Evolutionary conservation across 352 stramenopile species (phyloP), one percentile per base, ranked within the genome.

Genomic region (Phytophthora cryptogea): DNA sequence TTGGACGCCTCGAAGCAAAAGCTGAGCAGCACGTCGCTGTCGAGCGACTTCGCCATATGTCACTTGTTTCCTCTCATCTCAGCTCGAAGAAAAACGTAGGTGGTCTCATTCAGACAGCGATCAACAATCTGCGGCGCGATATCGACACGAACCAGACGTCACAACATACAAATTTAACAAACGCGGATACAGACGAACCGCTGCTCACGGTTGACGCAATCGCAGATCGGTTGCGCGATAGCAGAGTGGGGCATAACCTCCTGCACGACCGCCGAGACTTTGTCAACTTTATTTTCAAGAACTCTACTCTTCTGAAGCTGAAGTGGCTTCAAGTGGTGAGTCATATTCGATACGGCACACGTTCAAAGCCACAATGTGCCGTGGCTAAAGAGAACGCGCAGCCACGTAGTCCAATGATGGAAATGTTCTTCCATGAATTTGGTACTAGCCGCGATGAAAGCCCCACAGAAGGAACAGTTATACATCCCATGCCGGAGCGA

Each of bases 211-310:
- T 88, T 6, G 67, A 73, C 35, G 66, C 63, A 16, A 55, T 90
- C 3, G 73, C 62, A 6, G 63, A 86, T 8, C 63, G 73, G 0
- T 51, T 89, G 13, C 59, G 69, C 6, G 64, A 86, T 30, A 70
- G 59, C 27, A 30, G 48, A 30, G 13, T 50, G 31, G 74, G 55
- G 0, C 36, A 52, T 14, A 74, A 90, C 47, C 49, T 90, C 20
- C 53, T 90, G 3, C 51, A 59, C 1, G 74, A 88, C 27, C 62
- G 82, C 5, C 40, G 61, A 7, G 54, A 73, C 13, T 88, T 88
- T 30, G 80, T 88, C 6, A 57, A 90, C 41, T 90, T 90, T 40
- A 74, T 80, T 14, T 88, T 88, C 30, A 57, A 59, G 8, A 90
- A 90, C 39, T 75, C 76, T 1, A 62, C 57, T 0, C 5, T 88